phyloP scores from a whole-genome alignment of 2,329 filamentous ascomycete species.

The Cercospora sp. region DNA sequence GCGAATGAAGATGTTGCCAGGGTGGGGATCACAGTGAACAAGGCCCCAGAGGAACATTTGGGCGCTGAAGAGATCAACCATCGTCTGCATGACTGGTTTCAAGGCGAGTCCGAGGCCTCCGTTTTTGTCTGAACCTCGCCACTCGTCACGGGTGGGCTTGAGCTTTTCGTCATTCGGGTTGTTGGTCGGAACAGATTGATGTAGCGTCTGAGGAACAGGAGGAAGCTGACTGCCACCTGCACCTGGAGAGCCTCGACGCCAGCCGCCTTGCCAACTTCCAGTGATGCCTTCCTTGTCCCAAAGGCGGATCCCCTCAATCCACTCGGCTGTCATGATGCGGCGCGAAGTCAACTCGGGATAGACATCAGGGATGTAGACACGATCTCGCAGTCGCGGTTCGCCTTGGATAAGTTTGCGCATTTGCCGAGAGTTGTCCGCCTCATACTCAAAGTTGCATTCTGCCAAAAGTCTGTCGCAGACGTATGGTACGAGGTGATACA shows the following conservation, averaged over 20 bases:
- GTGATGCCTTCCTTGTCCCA: conserved; percentile 88
- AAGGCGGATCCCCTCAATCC: conserved; percentile 91
- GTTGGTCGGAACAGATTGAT: conserved; percentile 40
- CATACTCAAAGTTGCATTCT: conserved; percentile 92
- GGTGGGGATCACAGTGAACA: conserved; percentile 95
- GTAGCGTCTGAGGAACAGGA: conserved; percentile 42
- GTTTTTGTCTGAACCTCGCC: conserved; percentile 69
- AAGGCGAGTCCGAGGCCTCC: conserved; percentile 82
- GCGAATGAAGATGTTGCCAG: conserved; percentile 94
- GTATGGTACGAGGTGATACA: conserved; percentile 88
- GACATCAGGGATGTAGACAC: conserved; percentile 85
- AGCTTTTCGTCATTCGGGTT: conserved; percentile 60
- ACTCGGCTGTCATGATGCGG: conserved; percentile 90
- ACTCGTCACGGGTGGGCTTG: conserved; percentile 78
- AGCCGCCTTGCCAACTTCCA: conserved; percentile 73
- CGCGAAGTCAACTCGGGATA: conserved; percentile 79
- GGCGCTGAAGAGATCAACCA: conserved; percentile 93
- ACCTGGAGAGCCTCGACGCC: conserved; percentile 74
- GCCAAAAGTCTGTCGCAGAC: conserved; percentile 88
- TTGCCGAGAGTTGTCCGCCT: conserved; percentile 81
- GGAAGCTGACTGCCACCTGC: conserved; percentile 66
- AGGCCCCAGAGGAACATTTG: conserved; percentile 98
- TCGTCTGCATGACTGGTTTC: conserved; percentile 91
- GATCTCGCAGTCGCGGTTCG: conserved; percentile 72
- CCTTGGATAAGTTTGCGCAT: conserved; percentile 76